Evolutionary conservation across 2,329 filamentous ascomycete species (phyloP), one percentile per base, ranked within the genome.

Genomic region (Hirsutella rhossiliensis): DNA sequence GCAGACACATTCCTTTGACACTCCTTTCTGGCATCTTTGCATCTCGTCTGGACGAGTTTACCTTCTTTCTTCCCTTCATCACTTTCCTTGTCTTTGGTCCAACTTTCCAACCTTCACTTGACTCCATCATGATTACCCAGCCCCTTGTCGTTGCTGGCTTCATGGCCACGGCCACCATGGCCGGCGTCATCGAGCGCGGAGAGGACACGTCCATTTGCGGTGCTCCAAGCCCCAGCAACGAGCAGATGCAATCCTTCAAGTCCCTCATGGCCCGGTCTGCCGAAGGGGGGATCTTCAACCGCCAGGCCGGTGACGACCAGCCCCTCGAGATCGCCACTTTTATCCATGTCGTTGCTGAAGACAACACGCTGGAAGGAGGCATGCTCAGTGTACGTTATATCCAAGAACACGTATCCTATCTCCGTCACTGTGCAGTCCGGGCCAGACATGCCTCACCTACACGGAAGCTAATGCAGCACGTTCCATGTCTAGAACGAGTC

Each of bases 231-330:
- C 53, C 51, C 11, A 46, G 40, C 38, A 40, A 42, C n/a, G 45
- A 47, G 42, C 43, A 50, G 41, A 47, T 49, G 38, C 41, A 37
- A 41, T 63, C 65, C 34, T 52, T 73, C 27, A 27, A 27, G 23
- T 27, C 23, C 23, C 6, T 27, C 23, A 27, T 7, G 23, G 23
- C 23, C 23, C 23, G 23, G 23, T 27, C 23, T 27, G 57, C 62
- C 0, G 57, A 67, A 43, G 59, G 61, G 45, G 61, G 72, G 54
- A 50, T 54, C 12, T 73, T 73, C 56, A 61, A 58, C 40, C 60
- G 69, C 40, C 59, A 62, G 42, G 57, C 59, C 45, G 66, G 57
- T 29, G 61, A 62, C 44, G 49, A 50, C 41, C 62, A 71, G 54
- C 47, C 15, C 9, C n/a, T 37, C 15, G 34, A 17, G 34, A 37